phyloP scores from a whole-genome alignment of 805 yeast species.

The Starmera dryadoides region DNA sequence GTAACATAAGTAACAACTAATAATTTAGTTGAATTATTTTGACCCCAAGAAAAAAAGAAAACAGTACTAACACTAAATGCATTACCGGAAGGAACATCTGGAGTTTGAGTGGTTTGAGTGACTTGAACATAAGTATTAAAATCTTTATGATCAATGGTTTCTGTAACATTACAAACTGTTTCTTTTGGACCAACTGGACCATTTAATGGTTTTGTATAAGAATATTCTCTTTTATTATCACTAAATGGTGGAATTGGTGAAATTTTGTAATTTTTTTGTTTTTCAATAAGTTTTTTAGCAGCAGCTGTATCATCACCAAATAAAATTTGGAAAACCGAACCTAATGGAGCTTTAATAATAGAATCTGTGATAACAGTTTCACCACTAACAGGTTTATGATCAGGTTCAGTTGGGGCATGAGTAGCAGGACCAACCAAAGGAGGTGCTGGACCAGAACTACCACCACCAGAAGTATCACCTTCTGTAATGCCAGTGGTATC shows the following conservation, averaged over 20 bases:
- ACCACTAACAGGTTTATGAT: conserved; percentile 34
- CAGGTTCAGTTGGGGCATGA: conserved; percentile 42
- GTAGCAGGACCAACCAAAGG: conserved; percentile 29
- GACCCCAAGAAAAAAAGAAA: conserved; percentile 56
- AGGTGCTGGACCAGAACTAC: conserved; percentile 4
- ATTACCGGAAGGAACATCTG: conserved; percentile 79
- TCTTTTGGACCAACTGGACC: conserved; percentile 74
- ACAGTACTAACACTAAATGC: conserved; percentile 57
- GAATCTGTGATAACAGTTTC: conserved; percentile 54
- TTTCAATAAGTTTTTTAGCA: conserved; percentile 36
- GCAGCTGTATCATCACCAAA: conserved; percentile 54
- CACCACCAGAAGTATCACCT: conserved; percentile 3
- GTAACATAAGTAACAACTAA: conserved; percentile 48
- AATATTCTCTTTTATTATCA: conserved; percentile 37
- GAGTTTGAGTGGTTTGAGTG: conserved; percentile 56
- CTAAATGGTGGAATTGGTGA: conserved; percentile 37
- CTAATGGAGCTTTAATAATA: conserved; percentile 53
- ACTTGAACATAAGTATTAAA: conserved; percentile 39
- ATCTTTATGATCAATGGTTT: conserved; percentile 47
- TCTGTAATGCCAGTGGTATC: background rate
- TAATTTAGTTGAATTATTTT: conserved; percentile 44
- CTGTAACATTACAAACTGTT: conserved; percentile 58
- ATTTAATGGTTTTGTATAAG: conserved; percentile 56
- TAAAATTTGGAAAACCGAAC: conserved; percentile 48
- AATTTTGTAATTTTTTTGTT: conserved; percentile 60